Evolutionary conservation across 2,329 filamentous ascomycete genomes (phyloP).

Genomic region (Talaromyces piceae): DNA sequence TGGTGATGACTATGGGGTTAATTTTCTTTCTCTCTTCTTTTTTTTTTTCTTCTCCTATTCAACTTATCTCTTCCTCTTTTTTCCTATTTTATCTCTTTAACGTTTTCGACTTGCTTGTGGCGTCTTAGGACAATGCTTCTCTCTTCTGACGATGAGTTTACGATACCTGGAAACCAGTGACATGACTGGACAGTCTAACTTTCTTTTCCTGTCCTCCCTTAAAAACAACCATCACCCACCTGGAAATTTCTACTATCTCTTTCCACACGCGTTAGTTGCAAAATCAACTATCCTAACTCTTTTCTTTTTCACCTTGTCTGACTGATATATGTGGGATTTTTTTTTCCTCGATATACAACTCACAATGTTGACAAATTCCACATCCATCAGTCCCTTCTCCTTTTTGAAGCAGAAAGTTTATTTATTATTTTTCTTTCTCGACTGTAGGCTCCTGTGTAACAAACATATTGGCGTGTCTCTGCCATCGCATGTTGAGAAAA

Average conservation of each 20-base stretch:
- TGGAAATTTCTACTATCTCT: not conserved
- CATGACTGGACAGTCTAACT: not conserved
- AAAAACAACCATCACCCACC: not conserved
- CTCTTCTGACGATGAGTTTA: not conserved
- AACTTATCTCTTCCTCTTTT: slow-evolving; percentile 3
- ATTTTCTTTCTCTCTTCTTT: slow-evolving; percentile 1
- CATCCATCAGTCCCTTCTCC: too few species aligned
- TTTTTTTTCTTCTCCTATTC: slow-evolving; percentile 5
- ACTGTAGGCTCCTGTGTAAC: too few species aligned
- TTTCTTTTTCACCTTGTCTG: not conserved
- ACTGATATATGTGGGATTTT: too few species aligned
- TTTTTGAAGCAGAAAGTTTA: too few species aligned
- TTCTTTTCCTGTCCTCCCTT: not conserved
- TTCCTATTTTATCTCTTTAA: not conserved
- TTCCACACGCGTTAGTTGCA: not conserved
- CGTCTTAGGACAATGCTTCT: not conserved
- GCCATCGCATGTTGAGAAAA: too few species aligned
- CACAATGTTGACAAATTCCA: too few species aligned
- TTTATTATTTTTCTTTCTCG: too few species aligned
- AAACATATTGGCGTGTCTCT: too few species aligned
- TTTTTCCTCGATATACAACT: too few species aligned
- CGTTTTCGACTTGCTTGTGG: not conserved
- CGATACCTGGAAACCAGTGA: not conserved
- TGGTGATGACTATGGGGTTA: not conserved
- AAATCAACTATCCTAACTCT: not conserved